Evolutionary conservation across 345 rosid species (phyloP).

Genomic region (Citrus hindsii): DNA sequence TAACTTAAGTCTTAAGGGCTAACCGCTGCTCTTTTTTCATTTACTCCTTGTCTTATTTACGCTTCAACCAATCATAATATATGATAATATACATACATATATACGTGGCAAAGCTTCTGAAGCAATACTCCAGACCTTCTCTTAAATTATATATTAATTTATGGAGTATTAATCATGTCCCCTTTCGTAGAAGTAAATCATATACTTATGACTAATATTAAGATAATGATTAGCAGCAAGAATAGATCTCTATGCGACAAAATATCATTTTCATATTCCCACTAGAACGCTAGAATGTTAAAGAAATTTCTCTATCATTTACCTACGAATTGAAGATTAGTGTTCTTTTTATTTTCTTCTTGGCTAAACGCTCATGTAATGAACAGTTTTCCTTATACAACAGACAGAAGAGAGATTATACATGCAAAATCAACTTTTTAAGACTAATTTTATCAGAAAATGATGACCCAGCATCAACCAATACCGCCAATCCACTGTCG

Average conservation of each 20-base stretch:
- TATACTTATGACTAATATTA: not conserved
- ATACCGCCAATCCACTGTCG: slow-evolving; percentile 19
- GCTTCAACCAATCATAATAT: too few species aligned
- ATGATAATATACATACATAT: too few species aligned
- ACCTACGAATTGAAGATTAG: not conserved
- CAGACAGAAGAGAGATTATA: not conserved
- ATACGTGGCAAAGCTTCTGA: too few species aligned
- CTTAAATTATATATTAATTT: not conserved
- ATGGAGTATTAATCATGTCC: not conserved
- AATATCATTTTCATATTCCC: not conserved
- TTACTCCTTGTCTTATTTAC: too few species aligned
- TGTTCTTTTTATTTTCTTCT: not conserved
- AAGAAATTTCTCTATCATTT: slow-evolving; percentile 13
- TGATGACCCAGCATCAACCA: slow-evolving; percentile 14
- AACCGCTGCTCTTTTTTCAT: too few species aligned
- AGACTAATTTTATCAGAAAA: slow-evolving; percentile 19
- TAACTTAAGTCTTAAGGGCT: not conserved
- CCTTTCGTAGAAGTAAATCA: not conserved
- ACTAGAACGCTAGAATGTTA: not conserved
- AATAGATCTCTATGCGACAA: not conserved
- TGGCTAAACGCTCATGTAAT: not conserved
- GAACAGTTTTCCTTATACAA: not conserved
- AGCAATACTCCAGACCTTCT: too few species aligned
- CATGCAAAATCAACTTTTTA: slow-evolving; percentile 13
- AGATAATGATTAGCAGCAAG: not conserved